Base-by-base conservation (phyloP, 768 basidiomycete species). In the Phlebiopsis gigantea region DNA sequence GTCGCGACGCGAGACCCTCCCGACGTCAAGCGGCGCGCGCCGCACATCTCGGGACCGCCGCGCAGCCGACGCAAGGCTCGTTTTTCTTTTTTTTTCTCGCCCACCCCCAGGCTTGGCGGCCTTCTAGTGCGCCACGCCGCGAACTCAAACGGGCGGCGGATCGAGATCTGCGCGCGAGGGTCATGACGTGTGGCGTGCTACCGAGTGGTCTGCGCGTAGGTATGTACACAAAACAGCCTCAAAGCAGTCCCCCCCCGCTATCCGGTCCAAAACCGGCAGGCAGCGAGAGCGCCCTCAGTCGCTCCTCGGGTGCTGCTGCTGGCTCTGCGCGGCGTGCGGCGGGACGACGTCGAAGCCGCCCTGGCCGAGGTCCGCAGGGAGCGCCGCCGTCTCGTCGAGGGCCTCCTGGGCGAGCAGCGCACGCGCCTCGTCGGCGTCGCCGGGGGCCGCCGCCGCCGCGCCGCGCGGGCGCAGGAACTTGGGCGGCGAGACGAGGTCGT, bases 321-420 rank as follows among this genome's bases (percentile, higher is more conserved):
- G 29, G 14, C n/a, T 41, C 54, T 55, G 54, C 43, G 24, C 25
- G 34, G 59, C 60, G 56, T 63, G 61, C 25, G 60, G 64, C 15
- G 88, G 87, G 19, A 91, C 75, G 26, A 93, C 89, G 69, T 94
- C 93, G 67, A 79, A 95, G 14, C 93, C 93, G 59, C 84, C 77
- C 70, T 82, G 81, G n/a, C 90, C 90, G 22, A 94, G 76, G 65
- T 89, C 88, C 2, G 81, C 84, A 19, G 93, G 93, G 8, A 93
- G 75, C 10, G 74, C 78, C n/a, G 90, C 90, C 0, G 91, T 93
- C 69, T 93, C 90, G 56, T 93, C 90, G 51, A 93, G 72, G 24
- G 77, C 73, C 65, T 88, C 84, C 66, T 86, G 87, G 43, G 77
- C 73, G 57, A 85, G 82, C 10, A 74, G 73, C 41, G 73, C 74